These are phyloP conservation scores for Aspergillus fumigatus DNA, from an alignment of 2,329 filamentous ascomycete species.

Conservation along the genomic window DNA sequence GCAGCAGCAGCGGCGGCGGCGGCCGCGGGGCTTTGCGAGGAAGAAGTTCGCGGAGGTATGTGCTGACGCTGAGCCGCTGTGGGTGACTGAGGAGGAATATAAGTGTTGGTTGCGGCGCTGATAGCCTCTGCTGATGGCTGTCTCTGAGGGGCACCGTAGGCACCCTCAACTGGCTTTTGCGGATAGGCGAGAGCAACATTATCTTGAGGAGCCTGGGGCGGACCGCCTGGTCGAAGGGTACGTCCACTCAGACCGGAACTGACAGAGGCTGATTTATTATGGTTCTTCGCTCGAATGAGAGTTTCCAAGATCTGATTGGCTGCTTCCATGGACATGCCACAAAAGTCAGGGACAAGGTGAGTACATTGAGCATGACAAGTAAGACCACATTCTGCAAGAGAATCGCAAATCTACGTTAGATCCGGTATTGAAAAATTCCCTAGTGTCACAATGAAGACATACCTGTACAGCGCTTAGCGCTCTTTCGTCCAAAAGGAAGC, in stretches of 20 bases:
- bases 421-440: background rate
- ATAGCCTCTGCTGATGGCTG: constrained; percentile 39
- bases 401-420: background rate
- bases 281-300: constrained; percentile 73
- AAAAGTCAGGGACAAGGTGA: constrained; percentile 96
- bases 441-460: constrained; percentile 18
- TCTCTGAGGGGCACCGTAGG: constrained; percentile 33
- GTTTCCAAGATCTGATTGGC: constrained; percentile 91
- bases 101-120: constrained; percentile 40
- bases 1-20: constrained; percentile 46
- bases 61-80: constrained; percentile 40
- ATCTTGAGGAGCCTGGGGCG: constrained; percentile 41
- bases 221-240: constrained; percentile 57
- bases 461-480: constrained; percentile 87
- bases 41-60: constrained; percentile 44
- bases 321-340: constrained; percentile 97
- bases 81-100: constrained; percentile 45
- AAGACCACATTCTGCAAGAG: constrained; percentile 70
- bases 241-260: constrained; percentile 57
- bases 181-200: constrained; percentile 32
- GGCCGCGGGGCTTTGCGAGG: constrained; percentile 45
- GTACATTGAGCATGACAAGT: constrained; percentile 89
- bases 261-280: constrained; percentile 54
- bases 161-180: constrained; percentile 33
- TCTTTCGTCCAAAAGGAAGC: constrained; percentile 89